Conservation (phyloP, 306 rosid species). For the Senna siamea region DNA sequence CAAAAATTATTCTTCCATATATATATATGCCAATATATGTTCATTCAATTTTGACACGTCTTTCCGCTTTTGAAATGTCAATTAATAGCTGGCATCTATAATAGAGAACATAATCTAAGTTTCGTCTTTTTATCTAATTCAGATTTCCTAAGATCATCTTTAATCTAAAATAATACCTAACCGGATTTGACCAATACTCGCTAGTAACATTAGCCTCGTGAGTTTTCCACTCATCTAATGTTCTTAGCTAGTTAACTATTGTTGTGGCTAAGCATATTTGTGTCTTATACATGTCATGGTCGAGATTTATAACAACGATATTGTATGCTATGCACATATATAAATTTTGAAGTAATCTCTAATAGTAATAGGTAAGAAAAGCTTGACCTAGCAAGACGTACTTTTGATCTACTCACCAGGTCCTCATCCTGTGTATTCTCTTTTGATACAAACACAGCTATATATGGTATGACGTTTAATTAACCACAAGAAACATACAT, state of each 20-base stretch:
- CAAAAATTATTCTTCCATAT: constrained; percentile 11
- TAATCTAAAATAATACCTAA: constrained; percentile 17
- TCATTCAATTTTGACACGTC: not conserved
- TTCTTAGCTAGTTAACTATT: not conserved
- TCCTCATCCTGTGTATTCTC: too few relatives aligned
- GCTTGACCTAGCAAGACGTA: too few relatives aligned
- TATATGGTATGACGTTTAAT: not conserved
- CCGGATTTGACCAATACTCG: constrained; percentile 20
- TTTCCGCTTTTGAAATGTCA: constrained; percentile 28
- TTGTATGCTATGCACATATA: too few relatives aligned
- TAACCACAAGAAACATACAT: not conserved
- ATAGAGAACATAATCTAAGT: constrained; percentile 27
- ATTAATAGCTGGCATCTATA: constrained; percentile 43
- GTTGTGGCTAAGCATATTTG: not conserved
- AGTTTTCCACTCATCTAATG: constrained; percentile 18
- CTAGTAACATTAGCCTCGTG: constrained; percentile 1
- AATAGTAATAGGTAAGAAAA: too few relatives aligned
- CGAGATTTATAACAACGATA: too few relatives aligned
- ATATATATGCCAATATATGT: too few relatives aligned
- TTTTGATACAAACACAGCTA: not conserved
- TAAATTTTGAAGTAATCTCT: too few relatives aligned
- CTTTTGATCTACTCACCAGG: too few relatives aligned
- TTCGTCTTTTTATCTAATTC: constrained; percentile 31
- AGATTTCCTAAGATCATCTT: constrained; percentile 28
- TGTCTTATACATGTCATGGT: too few relatives aligned